These are phyloP conservation scores for Trichoderma sp. DNA, from an alignment of 2,329 filamentous ascomycete species.

Conservation along the genomic window DNA sequence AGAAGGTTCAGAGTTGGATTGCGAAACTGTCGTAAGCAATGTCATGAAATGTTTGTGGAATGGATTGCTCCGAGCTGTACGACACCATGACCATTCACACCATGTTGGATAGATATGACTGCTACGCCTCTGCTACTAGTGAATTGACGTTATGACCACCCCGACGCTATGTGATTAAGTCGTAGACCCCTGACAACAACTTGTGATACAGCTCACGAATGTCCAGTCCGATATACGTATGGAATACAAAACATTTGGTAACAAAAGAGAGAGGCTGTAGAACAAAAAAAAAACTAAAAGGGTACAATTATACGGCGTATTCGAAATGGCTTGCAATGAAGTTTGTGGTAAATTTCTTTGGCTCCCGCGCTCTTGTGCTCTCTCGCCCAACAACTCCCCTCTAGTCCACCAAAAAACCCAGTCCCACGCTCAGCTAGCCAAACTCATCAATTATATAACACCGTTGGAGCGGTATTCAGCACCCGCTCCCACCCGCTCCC, in stretches of 20 bases:
- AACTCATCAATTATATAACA: conserved; percentile 16
- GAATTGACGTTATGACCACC: background rate
- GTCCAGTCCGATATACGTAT: background rate
- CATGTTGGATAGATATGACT: background rate
- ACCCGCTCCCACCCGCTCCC: background rate
- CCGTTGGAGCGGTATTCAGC: background rate
- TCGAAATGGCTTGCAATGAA: conserved; percentile 13
- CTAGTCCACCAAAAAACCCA: background rate
- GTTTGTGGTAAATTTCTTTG: conserved; percentile 8
- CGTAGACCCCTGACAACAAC: background rate
- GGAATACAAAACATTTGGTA: background rate
- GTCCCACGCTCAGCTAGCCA: conserved; percentile 13
- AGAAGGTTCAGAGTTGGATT: conserved; percentile 27
- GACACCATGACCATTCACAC: background rate
- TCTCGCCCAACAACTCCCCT: background rate
- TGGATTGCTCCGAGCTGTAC: background rate
- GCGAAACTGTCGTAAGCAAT: background rate
- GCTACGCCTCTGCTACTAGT: background rate
- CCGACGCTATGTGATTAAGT: background rate
- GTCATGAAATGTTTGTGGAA: background rate
- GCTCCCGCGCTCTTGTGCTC: conserved; percentile 1
- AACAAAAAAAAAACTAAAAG: background rate
- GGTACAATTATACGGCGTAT: background rate
- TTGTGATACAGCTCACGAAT: background rate
- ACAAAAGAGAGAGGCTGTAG: background rate